Percentiles rank a stretch among this genome's conserved stretches.
These are phyloP conservation scores for Paralagenidium karlingii DNA, from an alignment of 352 stramenopile genomes.

Conservation along the genomic window DNA sequence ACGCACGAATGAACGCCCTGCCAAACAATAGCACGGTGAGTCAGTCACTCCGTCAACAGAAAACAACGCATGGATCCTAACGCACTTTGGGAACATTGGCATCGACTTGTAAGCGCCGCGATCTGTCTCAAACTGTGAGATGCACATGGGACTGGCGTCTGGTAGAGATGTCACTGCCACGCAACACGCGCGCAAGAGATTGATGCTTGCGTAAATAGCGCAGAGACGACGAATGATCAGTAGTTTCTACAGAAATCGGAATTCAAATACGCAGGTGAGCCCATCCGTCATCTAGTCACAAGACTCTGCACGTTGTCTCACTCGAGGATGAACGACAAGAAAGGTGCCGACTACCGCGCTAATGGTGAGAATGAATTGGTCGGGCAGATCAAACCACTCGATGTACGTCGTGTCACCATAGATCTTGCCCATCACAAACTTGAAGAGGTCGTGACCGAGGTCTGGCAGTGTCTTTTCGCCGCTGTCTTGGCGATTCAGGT, in stretches of 20 bases:
- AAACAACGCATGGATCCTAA: neutral
- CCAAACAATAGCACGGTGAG: conserved; percentile 1
- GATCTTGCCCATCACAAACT: conserved; percentile 74
- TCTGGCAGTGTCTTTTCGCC: conserved; percentile 69
- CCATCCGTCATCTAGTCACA: too few species aligned
- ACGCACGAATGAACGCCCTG: conserved; percentile 64
- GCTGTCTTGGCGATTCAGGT: conserved; percentile 39
- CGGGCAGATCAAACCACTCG: conserved; percentile 75
- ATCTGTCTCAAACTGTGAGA: conserved; percentile 66
- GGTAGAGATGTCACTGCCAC: conserved; percentile 78
- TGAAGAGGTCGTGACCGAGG: conserved; percentile 77
- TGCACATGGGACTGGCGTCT: conserved; percentile 77
- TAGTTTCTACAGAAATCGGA: conserved; percentile 37
- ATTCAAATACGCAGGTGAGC: too few species aligned
- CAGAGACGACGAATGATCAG: conserved; percentile 76
- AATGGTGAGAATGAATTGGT: conserved; percentile 69
- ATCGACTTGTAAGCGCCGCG: conserved; percentile 66
- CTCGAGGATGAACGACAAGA: conserved; percentile 59
- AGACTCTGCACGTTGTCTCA: too few species aligned
- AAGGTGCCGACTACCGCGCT: conserved; percentile 51
- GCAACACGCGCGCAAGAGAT: conserved; percentile 75
- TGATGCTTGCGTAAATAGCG: conserved; percentile 76
- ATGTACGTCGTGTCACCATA: conserved; percentile 75
- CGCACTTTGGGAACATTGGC: conserved; percentile 81
- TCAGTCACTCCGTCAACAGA: neutral